Evolutionary conservation across 2,329 filamentous ascomycete species (phyloP), one percentile per base, ranked within the genome.

Genomic region (Fusarium praegraminearum): DNA sequence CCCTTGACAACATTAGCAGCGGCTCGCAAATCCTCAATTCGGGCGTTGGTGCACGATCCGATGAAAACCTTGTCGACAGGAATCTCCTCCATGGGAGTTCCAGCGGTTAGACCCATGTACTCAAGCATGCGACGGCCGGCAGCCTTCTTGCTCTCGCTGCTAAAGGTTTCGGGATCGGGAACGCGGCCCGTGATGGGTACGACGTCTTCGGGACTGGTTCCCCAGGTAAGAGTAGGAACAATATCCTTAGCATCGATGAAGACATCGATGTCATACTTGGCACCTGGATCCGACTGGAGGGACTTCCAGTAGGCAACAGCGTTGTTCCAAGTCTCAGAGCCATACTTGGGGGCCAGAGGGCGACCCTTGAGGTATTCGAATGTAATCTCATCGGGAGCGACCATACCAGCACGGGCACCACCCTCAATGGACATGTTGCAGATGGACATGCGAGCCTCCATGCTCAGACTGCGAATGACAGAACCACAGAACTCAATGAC

Each of bases 341-440:
- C 93, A 70, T 87, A 88, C 80, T 92, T 92, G 74, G 96, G 96
- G 18, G 95, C 94, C 72, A 99, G 84, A 40, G 96, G 96, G 68
- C 91, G 90, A 74, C 91, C 93, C 85, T 96, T 96, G 76, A 99
- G 91, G 79, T 98, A 99, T 72, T 97, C 93, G 75, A 97, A 97
- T 30, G 96, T 98, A 62, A 85, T 92, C 77, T 98, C 91, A 77
- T 99, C 96, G 7, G 96, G 96, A 12, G 96, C 96, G 63, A 99
- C 91, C 94, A 99, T 97, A 72, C 96, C 96, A 65, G 95, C 95
- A 82, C 96, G 89, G 49, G 96, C 96, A 81, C 96, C 96, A 73
- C 87, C 96, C 85, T 99, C 96, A 74, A 98, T 98, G 16, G 94
- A 94, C 96, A 98, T 98, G 85, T 99, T 99, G 85, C 96, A 98